Conservation (phyloP, 2,329 filamentous ascomycete species). For the Botryotinia calthae region DNA sequence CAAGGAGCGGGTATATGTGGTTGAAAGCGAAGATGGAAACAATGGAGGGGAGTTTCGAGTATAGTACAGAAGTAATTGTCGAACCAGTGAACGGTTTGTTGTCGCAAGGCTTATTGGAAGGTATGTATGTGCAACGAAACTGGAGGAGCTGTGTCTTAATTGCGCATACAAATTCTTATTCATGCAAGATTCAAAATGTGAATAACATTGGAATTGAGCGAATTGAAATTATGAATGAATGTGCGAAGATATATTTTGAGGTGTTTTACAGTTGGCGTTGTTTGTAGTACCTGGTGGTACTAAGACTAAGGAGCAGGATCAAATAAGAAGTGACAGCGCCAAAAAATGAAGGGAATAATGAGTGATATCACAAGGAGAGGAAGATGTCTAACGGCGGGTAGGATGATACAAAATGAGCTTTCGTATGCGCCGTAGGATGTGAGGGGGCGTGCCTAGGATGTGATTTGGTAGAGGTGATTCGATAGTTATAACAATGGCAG, state of each 20-base stretch:
- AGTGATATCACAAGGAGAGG: not conserved
- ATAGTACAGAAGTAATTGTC: slow-evolving; percentile 1
- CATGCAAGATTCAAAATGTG: slow-evolving; percentile 33
- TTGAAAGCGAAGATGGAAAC: slow-evolving; percentile 1
- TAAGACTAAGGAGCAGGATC: not conserved
- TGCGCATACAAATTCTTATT: slow-evolving; percentile 34
- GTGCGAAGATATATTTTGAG: not conserved
- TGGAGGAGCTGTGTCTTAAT: slow-evolving; percentile 36
- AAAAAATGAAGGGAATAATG: not conserved
- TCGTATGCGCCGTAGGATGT: slow-evolving; percentile 1
- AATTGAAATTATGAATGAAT: not conserved
- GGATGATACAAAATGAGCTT: not conserved
- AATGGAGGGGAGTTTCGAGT: slow-evolving; percentile 1
- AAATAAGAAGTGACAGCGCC: not conserved
- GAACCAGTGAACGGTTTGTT: slow-evolving; percentile 5
- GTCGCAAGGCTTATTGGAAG: slow-evolving; percentile 22
- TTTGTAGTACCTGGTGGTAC: not conserved
- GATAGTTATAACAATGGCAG: not conserved
- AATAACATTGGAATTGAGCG: not conserved
- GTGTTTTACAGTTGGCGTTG: slow-evolving; percentile 12
- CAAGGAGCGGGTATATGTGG: not conserved
- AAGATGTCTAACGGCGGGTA: not conserved
- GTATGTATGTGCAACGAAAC: slow-evolving; percentile 27
- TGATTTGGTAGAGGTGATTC: not conserved
- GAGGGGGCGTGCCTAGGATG: not conserved